Evolutionary conservation across 441 rosid genomes (phyloP), one percentile per base, ranked within the genome.

Genomic region (Corymbia citriodora): DNA sequence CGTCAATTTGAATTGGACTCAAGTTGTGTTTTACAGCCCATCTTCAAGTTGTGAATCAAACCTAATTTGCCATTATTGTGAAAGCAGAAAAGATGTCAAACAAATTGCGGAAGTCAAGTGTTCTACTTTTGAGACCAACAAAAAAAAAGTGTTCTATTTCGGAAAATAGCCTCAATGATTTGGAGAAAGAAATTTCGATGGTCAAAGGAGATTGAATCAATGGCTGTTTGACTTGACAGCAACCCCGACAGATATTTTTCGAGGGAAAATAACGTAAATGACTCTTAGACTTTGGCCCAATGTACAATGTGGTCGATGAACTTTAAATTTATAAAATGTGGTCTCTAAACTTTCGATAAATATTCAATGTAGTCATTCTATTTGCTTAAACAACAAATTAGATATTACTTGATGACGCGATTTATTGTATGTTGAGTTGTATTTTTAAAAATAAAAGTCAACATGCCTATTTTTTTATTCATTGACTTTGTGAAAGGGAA

Each of bases 201-300:
- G 65, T 59, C 14, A 4, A 40, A 40, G 63, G 25, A 23, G 63
- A 25, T 59, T 29, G 25, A n/a, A 59, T 14, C 25, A 59, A 59
- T 25, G 65, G 65, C 65, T 25, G 65, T 59, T 59, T 59, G 14
- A 59, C 65, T 59, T 10, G 65, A 59, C 5, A 59, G 25, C 2
- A 29, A 25, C n/a, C 65, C 7, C 5, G 25, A 25, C 6, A 14
- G 65, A 59, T 59, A 59, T 59, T 59, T 59, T 59, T 59, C 14
- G 25, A 59, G n/a, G 1, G 14, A 59, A 25, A 59, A 59, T 59
- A 25, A 25, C 1, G 0, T 17, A 25, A 25, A 59, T 59, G 14
- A 3, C 25, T 59, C 25, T 0, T 59, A 0, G 25, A 59, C 2
- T 59, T 59, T 25, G 25, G 11, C 3, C 0, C 1, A 10, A 0